phyloP scores from a whole-genome alignment of 345 rosid genomes.

The Hirschfeldia incana region DNA sequence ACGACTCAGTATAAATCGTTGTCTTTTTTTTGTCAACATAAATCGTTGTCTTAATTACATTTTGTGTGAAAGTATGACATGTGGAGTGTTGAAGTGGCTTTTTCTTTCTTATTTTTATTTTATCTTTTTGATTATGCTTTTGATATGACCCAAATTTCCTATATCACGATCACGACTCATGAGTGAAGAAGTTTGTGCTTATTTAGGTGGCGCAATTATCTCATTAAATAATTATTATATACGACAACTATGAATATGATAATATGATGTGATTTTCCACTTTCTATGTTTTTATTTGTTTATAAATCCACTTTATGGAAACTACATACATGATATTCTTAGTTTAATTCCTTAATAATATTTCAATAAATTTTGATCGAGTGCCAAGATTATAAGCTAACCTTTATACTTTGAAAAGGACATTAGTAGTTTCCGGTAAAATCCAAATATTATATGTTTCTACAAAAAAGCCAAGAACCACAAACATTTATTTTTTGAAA shows the following conservation, averaged over 20 bases:
- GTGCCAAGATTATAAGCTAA: too few relatives aligned
- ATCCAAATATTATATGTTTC: too few relatives aligned
- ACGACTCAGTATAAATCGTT: neutral
- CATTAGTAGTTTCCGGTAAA: too few relatives aligned
- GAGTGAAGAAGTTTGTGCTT: conserved; percentile 7
- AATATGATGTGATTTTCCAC: conserved; percentile 19
- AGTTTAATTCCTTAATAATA: too few relatives aligned
- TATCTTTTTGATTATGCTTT: neutral
- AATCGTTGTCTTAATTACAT: neutral
- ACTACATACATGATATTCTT: too few relatives aligned
- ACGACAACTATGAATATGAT: conserved; percentile 4
- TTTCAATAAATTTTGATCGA: too few relatives aligned
- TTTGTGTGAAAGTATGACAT: neutral
- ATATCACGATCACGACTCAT: conserved; percentile 34
- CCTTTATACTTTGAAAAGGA: too few relatives aligned
- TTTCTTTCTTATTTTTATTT: neutral
- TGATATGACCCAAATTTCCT: neutral
- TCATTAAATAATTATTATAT: conserved; percentile 1
- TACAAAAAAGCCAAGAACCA: too few relatives aligned
- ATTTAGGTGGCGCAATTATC: conserved; percentile 13
- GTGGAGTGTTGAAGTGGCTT: neutral
- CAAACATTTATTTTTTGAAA: too few relatives aligned
- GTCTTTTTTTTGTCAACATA: neutral
- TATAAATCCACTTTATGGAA: neutral
- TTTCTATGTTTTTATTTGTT: neutral